Evolutionary conservation across 139 green algal genomes (phyloP), one percentile per base, ranked within the genome.

Genomic region (Coelastrella sp.): DNA sequence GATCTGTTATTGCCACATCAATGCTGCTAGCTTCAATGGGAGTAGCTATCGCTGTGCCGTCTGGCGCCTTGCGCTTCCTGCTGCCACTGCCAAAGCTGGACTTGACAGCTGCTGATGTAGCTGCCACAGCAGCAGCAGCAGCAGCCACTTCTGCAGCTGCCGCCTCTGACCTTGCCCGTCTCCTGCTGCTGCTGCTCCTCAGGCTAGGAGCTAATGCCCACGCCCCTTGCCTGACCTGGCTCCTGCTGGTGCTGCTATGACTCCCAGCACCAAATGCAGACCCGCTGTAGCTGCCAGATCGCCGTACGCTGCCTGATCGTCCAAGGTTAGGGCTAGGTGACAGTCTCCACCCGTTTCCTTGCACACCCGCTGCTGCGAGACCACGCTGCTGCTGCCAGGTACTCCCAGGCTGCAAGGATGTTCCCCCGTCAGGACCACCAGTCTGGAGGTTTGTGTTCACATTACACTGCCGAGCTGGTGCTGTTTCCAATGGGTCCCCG

Each of bases 41-140:
- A 14, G 63, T 25, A 58, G 25, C 56, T 19, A 65, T 3, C 35
- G 49, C 78, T 24, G 78, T 17, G 63, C 19, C 78, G 7, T 8
- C 27, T 70, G 80, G 56, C 66, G 8, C 12, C 76, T 82, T 59
- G 49, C 65, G 66, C 79, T 60, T 76, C 57, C 81, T 56, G 84
- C 66, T 74, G 49, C 68, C 9, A 20, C 68, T 82, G 84, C 20
- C 7, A 49, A n/a, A 25, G 15, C 82, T 81, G 49, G 11, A 8
- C 84, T 24, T 57, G 49, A 8, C 20, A 25, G 7, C 56, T 49
- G 57, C 70, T 75, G 61, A 59, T 60, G 72, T 14, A 74, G 57
- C 85, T 25, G 85, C 72, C 24, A 73, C 85, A 70, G 83, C 83
- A 80, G 65, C 83, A 84, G 85, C 57, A 73, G 73, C 73, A 68